A percentile compares a stretch with the other conserved stretches of the same genome.
Evolutionary conservation across 2,329 filamentous ascomycete genomes (phyloP).

Genomic region (Clarireedia paspali): DNA sequence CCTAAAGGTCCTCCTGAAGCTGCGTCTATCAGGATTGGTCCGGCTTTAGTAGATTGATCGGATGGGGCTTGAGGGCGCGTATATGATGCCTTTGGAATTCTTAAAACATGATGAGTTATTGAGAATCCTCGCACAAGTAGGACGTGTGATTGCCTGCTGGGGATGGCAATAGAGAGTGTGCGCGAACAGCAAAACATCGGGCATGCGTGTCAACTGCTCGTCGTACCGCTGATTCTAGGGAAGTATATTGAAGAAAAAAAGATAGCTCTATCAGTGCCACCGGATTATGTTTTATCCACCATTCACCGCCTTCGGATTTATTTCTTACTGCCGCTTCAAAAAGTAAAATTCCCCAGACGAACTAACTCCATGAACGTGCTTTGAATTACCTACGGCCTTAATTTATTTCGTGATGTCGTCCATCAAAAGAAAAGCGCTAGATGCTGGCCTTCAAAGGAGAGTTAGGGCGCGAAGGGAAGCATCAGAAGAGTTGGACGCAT

Average conservation of each 20-base stretch:
- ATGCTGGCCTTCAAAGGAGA: constrained; percentile 22
- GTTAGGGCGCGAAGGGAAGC: constrained; percentile 26
- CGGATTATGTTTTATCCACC: constrained; percentile 2
- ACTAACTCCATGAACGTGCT: not conserved
- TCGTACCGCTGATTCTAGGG: not conserved
- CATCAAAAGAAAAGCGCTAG: constrained; percentile 25
- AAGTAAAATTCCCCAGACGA: not conserved
- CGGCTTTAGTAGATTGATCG: too few relatives aligned
- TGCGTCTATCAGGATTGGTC: too few relatives aligned
- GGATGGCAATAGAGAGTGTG: not conserved
- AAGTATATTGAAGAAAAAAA: not conserved
- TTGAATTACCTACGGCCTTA: not conserved
- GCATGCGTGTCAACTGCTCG: not conserved
- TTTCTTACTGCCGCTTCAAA: not conserved
- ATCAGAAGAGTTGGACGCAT: constrained; percentile 26
- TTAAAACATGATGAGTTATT: not conserved
- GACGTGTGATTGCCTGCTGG: not conserved
- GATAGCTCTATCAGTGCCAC: not conserved
- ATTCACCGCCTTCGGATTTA: not conserved
- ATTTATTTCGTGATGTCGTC: constrained; percentile 18
- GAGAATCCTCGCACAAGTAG: not conserved
- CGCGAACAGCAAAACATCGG: not conserved
- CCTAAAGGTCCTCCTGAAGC: too few relatives aligned
- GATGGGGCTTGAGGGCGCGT: not conserved
- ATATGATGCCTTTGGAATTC: not conserved